A percentile compares a stretch with the other conserved stretches of the same genome.
These are phyloP conservation scores for Penicillium nordicum DNA, from an alignment of 2,329 filamentous ascomycete genomes.

Conservation along the genomic window DNA sequence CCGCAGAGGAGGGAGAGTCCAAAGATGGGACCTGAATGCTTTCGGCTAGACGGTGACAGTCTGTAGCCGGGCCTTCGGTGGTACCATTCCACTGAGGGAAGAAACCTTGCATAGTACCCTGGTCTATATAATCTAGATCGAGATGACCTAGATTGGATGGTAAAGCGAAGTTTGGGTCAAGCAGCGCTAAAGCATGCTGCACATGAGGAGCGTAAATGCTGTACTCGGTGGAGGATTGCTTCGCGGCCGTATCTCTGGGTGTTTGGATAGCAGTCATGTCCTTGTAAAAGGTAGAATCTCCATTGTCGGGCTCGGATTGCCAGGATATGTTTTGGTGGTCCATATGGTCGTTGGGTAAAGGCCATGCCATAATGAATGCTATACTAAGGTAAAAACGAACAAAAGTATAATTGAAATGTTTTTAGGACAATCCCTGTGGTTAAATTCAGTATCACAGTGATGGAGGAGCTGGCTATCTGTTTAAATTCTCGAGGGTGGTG, in stretches of 20 bases:
- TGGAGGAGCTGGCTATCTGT: too few species aligned
- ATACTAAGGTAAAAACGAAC: too few species aligned
- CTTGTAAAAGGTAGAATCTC: neutral
- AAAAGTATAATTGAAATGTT: too few species aligned
- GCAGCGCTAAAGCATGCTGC: neutral
- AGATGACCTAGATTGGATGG: neutral
- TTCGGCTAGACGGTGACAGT: neutral
- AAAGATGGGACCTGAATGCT: neutral
- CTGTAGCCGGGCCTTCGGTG: neutral
- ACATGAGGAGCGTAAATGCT: neutral
- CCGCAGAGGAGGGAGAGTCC: neutral
- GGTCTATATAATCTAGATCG: neutral
- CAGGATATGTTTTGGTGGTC: too few species aligned
- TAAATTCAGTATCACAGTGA: too few species aligned
- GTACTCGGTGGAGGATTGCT: neutral
- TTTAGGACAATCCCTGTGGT: too few species aligned
- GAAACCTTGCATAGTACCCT: neutral
- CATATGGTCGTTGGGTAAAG: too few species aligned
- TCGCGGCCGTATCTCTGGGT: neutral
- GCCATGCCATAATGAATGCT: too few species aligned
- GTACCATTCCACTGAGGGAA: neutral
- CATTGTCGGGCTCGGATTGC: too few species aligned
- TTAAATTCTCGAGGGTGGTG: too few species aligned
- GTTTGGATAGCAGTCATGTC: neutral
- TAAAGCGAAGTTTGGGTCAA: neutral